A percentile compares a stretch with the other conserved stretches of the same genome.
These are phyloP conservation scores for Fomitopsis betulina DNA, from an alignment of 1,284 basidiomycete genomes.

Conservation along the genomic window DNA sequence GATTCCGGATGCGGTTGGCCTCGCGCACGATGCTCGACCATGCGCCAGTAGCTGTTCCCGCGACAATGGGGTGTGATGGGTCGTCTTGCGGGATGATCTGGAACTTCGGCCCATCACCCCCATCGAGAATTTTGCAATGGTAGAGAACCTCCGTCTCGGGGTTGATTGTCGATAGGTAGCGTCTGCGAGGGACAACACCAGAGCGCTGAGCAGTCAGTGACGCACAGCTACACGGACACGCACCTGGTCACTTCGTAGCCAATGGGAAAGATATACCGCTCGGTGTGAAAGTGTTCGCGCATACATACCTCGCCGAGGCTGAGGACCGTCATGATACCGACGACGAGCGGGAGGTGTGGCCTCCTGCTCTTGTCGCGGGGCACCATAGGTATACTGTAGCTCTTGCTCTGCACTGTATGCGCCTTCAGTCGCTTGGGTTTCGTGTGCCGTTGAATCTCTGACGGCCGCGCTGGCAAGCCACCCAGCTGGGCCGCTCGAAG, in stretches of 20 bases:
- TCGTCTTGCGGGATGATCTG: constrained; percentile 69
- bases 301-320: constrained; percentile 68
- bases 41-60: constrained; percentile 79
- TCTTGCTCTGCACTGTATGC: constrained; percentile 72
- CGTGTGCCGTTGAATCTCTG: constrained; percentile 41
- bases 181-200: constrained; percentile 35
- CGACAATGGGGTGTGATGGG: constrained; percentile 62
- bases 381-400: constrained; percentile 67
- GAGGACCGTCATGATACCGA: constrained; percentile 78
- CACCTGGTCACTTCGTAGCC: constrained; percentile 79
- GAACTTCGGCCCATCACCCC: constrained; percentile 78
- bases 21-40: constrained; percentile 78
- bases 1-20: constrained; percentile 70
- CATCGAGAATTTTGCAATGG: constrained; percentile 76
- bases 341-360: constrained; percentile 68
- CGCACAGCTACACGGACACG: constrained; percentile 4
- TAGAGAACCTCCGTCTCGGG: constrained; percentile 64
- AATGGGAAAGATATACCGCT: constrained; percentile 81
- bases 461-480: constrained; percentile 27
- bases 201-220: constrained; percentile 12
- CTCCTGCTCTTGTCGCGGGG: constrained; percentile 64
- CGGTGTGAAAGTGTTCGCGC: constrained; percentile 79
- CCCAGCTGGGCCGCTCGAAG: constrained; percentile 18
- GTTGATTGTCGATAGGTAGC: constrained; percentile 71
- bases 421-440: constrained; percentile 74